Evolutionary conservation across 306 rosid genomes (phyloP).

Genomic region (Parietaria judaica): DNA sequence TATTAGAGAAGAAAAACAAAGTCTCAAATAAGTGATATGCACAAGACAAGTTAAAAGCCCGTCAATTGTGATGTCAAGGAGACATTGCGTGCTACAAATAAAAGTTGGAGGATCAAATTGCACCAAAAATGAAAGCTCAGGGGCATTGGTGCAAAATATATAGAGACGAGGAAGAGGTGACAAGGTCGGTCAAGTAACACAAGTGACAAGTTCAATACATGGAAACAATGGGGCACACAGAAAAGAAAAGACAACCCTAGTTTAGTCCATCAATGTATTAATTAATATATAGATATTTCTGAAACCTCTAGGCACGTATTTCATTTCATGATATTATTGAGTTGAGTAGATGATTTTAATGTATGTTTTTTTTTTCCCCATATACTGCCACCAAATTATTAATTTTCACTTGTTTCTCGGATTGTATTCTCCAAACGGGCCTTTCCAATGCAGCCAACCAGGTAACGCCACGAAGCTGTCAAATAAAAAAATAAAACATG

Average conservation of each 20-base stretch:
- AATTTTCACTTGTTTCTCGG: neutral
- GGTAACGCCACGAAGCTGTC: slow-evolving; percentile 4
- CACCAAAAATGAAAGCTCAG: too few species aligned
- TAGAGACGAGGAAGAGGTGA: neutral
- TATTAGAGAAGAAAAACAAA: too few species aligned
- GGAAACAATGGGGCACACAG: slow-evolving; percentile 6
- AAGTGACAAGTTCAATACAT: neutral
- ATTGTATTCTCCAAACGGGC: slow-evolving; percentile 8
- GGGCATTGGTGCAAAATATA: too few species aligned
- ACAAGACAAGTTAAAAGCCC: too few species aligned
- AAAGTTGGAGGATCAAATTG: too few species aligned
- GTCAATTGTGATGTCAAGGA: too few species aligned
- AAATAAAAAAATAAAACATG: neutral
- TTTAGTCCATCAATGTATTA: neutral
- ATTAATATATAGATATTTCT: neutral
- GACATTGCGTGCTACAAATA: too few species aligned
- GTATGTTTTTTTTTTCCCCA: neutral
- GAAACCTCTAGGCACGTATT: slow-evolving; percentile 13
- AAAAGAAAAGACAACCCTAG: neutral
- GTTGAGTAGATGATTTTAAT: neutral
- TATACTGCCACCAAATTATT: neutral
- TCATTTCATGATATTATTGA: neutral
- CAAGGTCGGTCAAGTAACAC: neutral
- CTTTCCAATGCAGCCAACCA: neutral
- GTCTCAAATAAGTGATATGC: too few species aligned